phyloP scores from a whole-genome alignment of 805 yeast species.

The Ascoidea asiatica region DNA sequence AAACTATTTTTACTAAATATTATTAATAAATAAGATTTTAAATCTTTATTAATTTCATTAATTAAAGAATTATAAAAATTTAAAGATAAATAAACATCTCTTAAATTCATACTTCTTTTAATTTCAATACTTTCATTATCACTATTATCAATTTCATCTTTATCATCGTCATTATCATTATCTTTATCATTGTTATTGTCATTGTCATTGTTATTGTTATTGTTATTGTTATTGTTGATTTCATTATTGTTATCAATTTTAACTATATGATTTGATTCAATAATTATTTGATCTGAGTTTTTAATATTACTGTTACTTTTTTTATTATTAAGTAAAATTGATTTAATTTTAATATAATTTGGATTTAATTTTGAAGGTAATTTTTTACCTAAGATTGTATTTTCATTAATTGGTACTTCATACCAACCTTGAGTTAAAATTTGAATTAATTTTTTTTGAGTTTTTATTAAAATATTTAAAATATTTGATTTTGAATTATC shows the following conservation, averaged over 20 bases:
- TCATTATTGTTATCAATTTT: background rate
- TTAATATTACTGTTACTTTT: background rate
- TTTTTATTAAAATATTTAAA: no score
- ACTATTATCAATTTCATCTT: background rate
- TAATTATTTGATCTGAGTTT: background rate
- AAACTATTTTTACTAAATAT: no score
- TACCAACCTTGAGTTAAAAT: background rate
- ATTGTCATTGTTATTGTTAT: no score
- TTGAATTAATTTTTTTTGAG: background rate
- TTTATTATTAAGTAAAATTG: no score
- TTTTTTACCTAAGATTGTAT: background rate
- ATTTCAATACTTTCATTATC: background rate
- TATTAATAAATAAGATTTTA: background rate
- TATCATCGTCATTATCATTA: background rate
- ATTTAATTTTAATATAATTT: no score
- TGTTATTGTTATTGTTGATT: no score
- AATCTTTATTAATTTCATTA: background rate
- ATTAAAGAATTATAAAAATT: background rate
- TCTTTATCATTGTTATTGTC: background rate
- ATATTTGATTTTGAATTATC: background rate
- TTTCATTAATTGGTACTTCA: background rate
- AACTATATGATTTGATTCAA: background rate
- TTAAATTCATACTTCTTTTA: background rate
- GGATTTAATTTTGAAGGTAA: background rate
- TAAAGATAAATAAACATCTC: background rate